Conservation (phyloP, 192 early-diverging fungal species). For the Fimicolochytrium jonesii region DNA sequence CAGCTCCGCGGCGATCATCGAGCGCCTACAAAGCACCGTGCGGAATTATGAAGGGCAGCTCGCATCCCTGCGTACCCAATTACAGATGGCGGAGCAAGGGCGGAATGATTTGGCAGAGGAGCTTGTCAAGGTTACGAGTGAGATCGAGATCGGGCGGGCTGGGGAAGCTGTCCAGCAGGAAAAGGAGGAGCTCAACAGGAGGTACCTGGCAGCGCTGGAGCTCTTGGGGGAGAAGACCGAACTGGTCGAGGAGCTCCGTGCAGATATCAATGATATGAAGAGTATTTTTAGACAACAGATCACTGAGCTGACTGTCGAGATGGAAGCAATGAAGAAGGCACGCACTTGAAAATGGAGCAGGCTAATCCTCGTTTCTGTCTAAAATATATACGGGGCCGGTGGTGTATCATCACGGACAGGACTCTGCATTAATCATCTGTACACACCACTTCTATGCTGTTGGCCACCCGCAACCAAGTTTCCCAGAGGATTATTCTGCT, state of each 20-base stretch:
- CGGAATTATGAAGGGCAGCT: conserved; percentile 66
- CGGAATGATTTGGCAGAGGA: conserved; percentile 70
- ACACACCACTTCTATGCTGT: too few relatives aligned
- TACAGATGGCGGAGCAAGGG: conserved; percentile 56
- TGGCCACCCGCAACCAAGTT: too few relatives aligned
- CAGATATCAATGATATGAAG: conserved; percentile 76
- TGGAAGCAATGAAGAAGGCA: conserved; percentile 7
- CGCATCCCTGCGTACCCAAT: conserved; percentile 58
- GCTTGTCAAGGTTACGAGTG: conserved; percentile 40
- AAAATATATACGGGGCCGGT: too few relatives aligned
- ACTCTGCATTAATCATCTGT: too few relatives aligned
- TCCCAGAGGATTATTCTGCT: too few relatives aligned
- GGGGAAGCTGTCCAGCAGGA: too few relatives aligned
- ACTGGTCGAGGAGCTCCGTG: conserved; percentile 73
- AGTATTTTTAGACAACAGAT: conserved; percentile 16
- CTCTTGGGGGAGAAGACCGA: conserved; percentile 89
- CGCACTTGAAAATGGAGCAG: too few relatives aligned
- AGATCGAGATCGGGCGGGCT: conserved; percentile 28
- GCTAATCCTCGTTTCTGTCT: too few relatives aligned
- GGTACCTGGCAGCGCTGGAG: conserved; percentile 73
- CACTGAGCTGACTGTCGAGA: conserved; percentile 7
- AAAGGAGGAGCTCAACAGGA: conserved; percentile 51
- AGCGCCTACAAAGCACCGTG: conserved; percentile 54
- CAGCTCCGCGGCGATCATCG: conserved; percentile 46
- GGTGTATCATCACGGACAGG: too few relatives aligned